Evolutionary conservation across 441 rosid genomes (phyloP).

Genomic region (Adansonia grandidieri): DNA sequence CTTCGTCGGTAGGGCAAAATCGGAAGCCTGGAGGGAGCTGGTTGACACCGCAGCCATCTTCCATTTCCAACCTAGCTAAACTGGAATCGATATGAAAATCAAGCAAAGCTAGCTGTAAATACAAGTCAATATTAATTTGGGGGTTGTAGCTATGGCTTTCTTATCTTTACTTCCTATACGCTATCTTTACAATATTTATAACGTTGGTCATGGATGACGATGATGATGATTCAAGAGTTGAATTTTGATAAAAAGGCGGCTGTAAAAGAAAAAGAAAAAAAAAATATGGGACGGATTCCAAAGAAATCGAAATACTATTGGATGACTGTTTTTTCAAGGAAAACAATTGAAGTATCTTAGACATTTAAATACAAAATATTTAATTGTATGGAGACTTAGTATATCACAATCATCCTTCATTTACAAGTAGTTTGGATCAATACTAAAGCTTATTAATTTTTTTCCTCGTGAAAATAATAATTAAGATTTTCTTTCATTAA

Average conservation of each 20-base stretch:
- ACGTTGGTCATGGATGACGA: neutral
- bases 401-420: slow-evolving; percentile 17
- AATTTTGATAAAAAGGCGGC: slow-evolving; percentile 22
- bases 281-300: neutral
- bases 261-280: neutral
- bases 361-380: neutral
- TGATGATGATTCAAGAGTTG: slow-evolving; percentile 7
- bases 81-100: neutral
- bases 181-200: neutral
- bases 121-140: neutral
- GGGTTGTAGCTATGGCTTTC: neutral
- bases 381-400: neutral
- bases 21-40: slow-evolving; percentile 55
- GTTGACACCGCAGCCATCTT: slow-evolving; percentile 26
- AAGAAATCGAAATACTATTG: slow-evolving; percentile 4
- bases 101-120: neutral
- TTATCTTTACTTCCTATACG: neutral
- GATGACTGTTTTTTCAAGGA: neutral
- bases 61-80: neutral
- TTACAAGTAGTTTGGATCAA: neutral
- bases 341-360: neutral
- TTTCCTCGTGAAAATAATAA: neutral
- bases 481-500: neutral
- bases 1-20: slow-evolving; percentile 55
- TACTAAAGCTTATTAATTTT: no score